A percentile compares a stretch with the other conserved stretches of the same genome.
These are phyloP conservation scores for Rutstroemia sp. DNA, from an alignment of 2,329 filamentous ascomycete genomes.

Conservation along the genomic window DNA sequence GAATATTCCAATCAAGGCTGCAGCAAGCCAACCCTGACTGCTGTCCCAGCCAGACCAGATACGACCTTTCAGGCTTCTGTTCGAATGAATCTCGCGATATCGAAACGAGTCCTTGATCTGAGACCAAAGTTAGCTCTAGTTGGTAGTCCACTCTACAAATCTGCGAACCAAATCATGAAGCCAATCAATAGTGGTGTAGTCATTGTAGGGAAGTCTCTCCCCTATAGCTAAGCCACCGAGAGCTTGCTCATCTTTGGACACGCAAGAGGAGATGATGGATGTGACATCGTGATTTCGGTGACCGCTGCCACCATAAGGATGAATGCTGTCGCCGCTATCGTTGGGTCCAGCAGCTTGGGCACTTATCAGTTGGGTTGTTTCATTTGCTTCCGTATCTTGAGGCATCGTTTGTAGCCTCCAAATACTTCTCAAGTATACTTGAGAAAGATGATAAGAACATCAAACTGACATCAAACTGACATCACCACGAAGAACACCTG, in stretches of 20 bases:
- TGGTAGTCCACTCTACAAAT: neutral
- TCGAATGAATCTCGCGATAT: conserved; percentile 37
- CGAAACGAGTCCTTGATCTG: conserved; percentile 50
- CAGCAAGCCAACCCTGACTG: conserved; percentile 48
- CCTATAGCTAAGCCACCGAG: conserved; percentile 39
- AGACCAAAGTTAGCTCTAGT: no score
- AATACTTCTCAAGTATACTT: neutral
- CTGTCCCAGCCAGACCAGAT: conserved; percentile 39
- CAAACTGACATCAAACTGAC: no score
- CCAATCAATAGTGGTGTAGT: conserved; percentile 57
- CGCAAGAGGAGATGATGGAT: conserved; percentile 13
- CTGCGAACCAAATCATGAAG: conserved; percentile 45
- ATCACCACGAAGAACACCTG: no score
- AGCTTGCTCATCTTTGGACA: conserved; percentile 39
- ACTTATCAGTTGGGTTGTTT: neutral
- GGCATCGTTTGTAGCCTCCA: neutral
- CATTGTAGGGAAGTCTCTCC: conserved; percentile 51
- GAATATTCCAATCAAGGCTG: conserved; percentile 43
- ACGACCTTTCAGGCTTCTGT: conserved; percentile 35
- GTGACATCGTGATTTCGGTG: neutral
- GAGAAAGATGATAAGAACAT: neutral
- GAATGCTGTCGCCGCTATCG: neutral
- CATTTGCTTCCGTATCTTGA: neutral
- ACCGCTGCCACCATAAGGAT: neutral
- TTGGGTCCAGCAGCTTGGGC: neutral